A percentile compares a stretch with the other conserved stretches of the same genome.
Conservation (phyloP, 2,329 filamentous ascomycete species). For the Penicillium palitans region DNA sequence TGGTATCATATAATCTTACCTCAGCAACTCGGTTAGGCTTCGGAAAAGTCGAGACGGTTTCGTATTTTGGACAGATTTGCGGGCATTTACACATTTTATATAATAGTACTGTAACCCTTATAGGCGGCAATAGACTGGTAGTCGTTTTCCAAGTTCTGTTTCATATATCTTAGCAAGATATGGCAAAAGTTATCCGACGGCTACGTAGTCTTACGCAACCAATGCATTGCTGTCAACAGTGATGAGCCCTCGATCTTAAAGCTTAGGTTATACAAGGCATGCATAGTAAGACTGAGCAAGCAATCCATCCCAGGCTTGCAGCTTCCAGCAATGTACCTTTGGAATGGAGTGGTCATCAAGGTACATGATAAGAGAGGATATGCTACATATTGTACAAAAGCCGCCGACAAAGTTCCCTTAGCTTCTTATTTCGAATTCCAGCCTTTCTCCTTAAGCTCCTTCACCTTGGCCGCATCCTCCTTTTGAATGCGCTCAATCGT, state of each 20-base stretch:
- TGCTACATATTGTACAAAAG: conserved; percentile 33
- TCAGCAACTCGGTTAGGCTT: too few relatives aligned
- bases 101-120: background rate
- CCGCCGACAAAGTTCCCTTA: conserved; percentile 3
- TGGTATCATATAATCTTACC: too few relatives aligned
- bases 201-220: background rate
- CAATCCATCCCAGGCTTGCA: background rate
- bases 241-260: background rate
- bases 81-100: background rate
- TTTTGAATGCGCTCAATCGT: conserved; percentile 72
- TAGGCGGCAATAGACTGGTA: background rate
- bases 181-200: background rate
- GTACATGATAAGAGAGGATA: conserved; percentile 26
- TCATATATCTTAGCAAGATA: background rate
- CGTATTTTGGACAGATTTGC: background rate
- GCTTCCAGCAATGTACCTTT: background rate
- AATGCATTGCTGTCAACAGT: background rate
- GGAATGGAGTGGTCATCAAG: conserved; percentile 13
- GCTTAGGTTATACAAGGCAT: background rate
- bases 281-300: background rate
- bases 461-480: conserved; percentile 68
- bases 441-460: conserved; percentile 45
- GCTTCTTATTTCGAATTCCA: conserved; percentile 34
- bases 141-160: background rate
- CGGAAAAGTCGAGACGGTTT: background rate